phyloP scores from a whole-genome alignment of 306 rosid species.

The Lathyrus oleraceus region DNA sequence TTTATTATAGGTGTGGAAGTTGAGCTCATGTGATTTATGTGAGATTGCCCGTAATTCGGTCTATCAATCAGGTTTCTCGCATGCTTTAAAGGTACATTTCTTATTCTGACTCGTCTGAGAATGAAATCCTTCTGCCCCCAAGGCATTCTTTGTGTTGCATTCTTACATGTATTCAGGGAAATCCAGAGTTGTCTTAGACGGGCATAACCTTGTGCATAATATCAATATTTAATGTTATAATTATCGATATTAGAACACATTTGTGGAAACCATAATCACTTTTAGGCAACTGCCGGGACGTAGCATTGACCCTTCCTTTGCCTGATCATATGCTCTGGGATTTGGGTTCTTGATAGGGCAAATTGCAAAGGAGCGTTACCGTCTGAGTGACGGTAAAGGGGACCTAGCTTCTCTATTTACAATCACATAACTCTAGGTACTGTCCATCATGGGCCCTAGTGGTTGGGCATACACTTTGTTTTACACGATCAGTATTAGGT shows the following conservation, averaged over 20 bases:
- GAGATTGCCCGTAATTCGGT: conserved; percentile 97
- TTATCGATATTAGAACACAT: neutral
- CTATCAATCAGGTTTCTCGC: conserved; percentile 93
- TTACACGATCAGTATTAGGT: neutral
- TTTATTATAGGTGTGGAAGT: conserved; percentile 84
- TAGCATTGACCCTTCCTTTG: neutral
- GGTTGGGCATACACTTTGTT: neutral
- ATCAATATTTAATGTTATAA: conserved; percentile 5
- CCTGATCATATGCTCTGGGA: neutral
- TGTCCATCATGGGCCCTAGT: neutral
- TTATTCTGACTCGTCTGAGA: neutral
- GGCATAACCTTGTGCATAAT: conserved; percentile 11
- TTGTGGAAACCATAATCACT: neutral
- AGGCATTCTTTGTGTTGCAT: neutral
- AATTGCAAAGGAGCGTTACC: neutral
- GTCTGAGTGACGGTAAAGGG: neutral
- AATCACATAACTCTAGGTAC: neutral
- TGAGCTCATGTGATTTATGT: conserved; percentile 94
- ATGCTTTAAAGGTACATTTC: conserved; percentile 78
- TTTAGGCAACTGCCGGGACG: neutral
- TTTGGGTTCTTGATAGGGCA: neutral
- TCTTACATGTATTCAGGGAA: neutral
- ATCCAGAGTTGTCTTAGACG: neutral
- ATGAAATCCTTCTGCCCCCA: conserved; percentile 16
- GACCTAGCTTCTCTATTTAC: neutral